Evolutionary conservation across 306 rosid species (phyloP).

Genomic region (Glycine tomentella): DNA sequence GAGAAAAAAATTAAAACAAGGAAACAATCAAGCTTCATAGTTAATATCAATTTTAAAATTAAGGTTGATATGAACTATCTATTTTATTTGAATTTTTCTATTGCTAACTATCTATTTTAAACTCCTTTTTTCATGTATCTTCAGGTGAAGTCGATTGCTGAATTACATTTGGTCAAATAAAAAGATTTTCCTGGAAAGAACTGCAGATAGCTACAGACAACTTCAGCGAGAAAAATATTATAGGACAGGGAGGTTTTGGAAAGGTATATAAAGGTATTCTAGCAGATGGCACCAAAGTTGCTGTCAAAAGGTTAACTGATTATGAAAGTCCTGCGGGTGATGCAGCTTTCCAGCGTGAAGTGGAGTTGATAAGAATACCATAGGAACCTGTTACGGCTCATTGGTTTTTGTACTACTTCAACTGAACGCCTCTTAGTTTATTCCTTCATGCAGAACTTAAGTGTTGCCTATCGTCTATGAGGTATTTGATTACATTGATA

Average conservation of each 20-base stretch:
- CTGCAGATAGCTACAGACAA: conserved; percentile 84
- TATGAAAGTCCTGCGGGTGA: conserved; percentile 87
- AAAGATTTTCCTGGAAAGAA: conserved; percentile 84
- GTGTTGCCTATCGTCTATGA: conserved; percentile 76
- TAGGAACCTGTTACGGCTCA: conserved; percentile 80
- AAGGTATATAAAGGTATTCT: conserved; percentile 93
- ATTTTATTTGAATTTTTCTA: conserved; percentile 6
- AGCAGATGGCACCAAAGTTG: conserved; percentile 73
- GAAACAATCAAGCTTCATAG: conserved; percentile 13
- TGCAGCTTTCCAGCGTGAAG: conserved; percentile 92
- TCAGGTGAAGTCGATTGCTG: conserved; percentile 87
- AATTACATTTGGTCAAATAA: conserved; percentile 86
- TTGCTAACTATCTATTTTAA: conserved; percentile 1
- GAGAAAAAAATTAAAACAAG: conserved; percentile 6
- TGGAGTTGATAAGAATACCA: conserved; percentile 95
- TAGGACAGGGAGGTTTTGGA: conserved; percentile 98
- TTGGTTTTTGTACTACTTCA: conserved; percentile 77
- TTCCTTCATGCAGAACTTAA: too few relatives aligned
- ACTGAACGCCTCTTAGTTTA: too few relatives aligned
- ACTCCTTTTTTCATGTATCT: conserved; percentile 12
- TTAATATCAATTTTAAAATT: background rate
- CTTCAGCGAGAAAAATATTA: conserved; percentile 80
- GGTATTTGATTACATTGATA: conserved; percentile 50
- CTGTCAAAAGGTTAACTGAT: conserved; percentile 87
- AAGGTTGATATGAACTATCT: conserved; percentile 26